Evolutionary conservation across 768 basidiomycete species (phyloP), one percentile per base, ranked within the genome.

Genomic region (Clathrus columnatus): DNA sequence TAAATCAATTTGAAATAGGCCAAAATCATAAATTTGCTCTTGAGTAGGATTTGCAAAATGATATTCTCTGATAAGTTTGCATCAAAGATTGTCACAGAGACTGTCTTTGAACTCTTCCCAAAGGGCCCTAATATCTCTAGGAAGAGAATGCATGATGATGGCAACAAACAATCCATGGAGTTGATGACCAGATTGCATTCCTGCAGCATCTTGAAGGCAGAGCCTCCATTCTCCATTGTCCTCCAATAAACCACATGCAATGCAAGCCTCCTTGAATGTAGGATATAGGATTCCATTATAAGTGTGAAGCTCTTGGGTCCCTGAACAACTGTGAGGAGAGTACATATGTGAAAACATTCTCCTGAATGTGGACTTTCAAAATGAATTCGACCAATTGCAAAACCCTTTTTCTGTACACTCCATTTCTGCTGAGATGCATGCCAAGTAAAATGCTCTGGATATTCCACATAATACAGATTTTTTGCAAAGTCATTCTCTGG

Each of bases 11-110:
- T 74, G 66, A 59, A 59, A 70, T 1, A 79, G 72, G 7, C 74
- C 73, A 70, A 72, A 75, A 56, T 75, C 70, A 61, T 64, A 70
- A 1, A 72, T 51, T 14, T 70, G 49, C 1, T 69, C 72, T 1
- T 68, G 51, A 16, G 71, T 62, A 1, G 67, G 64, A 14, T 68
- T 32, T 14, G 23, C 20, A 8, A 21, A 16, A 47, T 47, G 17
- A 23, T 26, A 32, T 18, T 17, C 53, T 1, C 41, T 28, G 0
- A 36, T 48, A 2, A 77, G 61, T 0, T 55, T 52, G 42, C 60
- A 47, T 2, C 17, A 27, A 2, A 77, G 62, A 56, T 77, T 72
- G 66, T 77, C 72, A 66, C 75, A 76, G 2, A 79, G 72, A 18
- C 20, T 24, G 0, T 27, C 4, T 16, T 62, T 58, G 52, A 71